Conservation (phyloP, 305 asterid genomes). For the Fraxinus nigra region DNA sequence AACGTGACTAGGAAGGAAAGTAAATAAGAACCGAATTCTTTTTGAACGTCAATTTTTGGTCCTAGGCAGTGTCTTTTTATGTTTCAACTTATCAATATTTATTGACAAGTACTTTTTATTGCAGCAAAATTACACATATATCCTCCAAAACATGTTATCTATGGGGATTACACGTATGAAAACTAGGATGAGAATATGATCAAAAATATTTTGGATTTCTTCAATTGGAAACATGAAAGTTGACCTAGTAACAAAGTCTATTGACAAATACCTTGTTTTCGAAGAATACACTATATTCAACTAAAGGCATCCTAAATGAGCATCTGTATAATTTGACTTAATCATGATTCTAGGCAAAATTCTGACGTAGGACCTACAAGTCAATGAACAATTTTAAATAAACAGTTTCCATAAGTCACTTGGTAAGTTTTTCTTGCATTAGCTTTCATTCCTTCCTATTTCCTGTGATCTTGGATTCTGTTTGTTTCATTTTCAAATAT, state of each 20-base stretch:
- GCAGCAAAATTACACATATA: no score
- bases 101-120: no score
- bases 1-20: slow-evolving; percentile 1
- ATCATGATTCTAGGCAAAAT: neutral
- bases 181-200: slow-evolving; percentile 74
- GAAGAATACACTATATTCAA: neutral
- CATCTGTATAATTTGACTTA: neutral
- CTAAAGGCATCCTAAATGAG: neutral
- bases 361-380: neutral
- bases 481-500: slow-evolving; percentile 10
- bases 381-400: neutral
- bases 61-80: neutral
- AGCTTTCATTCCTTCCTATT: slow-evolving; percentile 12
- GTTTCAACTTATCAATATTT: slow-evolving; percentile 10
- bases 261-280: slow-evolving; percentile 32
- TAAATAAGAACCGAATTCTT: neutral
- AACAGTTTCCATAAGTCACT: slow-evolving; percentile 43
- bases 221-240: slow-evolving; percentile 87
- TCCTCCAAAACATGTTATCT: no score
- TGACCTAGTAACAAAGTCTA: slow-evolving; percentile 65
- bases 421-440: slow-evolving; percentile 38
- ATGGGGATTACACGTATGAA: slow-evolving; percentile 2
- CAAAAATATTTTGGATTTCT: slow-evolving; percentile 59
- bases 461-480: neutral
- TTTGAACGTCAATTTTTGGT: neutral